Evolutionary conservation across 2,329 filamentous ascomycete species (phyloP), one percentile per base, ranked within the genome.

Genomic region (Thielaviopsis populi): DNA sequence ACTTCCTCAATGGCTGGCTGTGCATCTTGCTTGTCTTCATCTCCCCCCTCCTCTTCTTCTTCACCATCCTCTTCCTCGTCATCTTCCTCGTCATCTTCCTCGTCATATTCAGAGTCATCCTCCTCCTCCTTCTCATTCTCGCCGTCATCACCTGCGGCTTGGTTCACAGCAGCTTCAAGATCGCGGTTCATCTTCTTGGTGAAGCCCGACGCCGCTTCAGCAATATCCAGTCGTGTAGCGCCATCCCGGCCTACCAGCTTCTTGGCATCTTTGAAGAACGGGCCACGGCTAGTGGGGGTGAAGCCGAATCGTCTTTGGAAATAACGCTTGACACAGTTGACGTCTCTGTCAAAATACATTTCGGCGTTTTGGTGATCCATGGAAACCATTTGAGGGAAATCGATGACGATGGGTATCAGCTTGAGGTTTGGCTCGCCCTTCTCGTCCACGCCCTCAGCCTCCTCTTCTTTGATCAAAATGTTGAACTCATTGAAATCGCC

Each of bases 401-500:
- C 95, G 70, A 99, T 99, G 56, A 99, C 77, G 63, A 96, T 83
- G 0, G 94, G 94, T 6, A 83, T 84, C 30, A 95, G 77, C 41
- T 74, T 79, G 30, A 66, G 27, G 4, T 40, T 50, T 7, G 54
- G 42, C 48, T 58, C 41, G 13, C 37, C 58, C 15, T 48, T 61
- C 17, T 69, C 70, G 63, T 88, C 68, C 0, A 71, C 66, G 69
- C 78, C 75, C 50, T 73, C 68, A 1, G 73, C 72, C 6, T 78
- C 74, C 5, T 75, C 73, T 2, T 69, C 69, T 63, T 72, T 77
- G 72, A 99, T 85, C 41, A 99, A 78, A 68, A 99, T 92, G 73
- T 99, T 99, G 80, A 99, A 99, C 74, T 99, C 95, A 77, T 99
- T 99, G 78, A 95, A 99, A 73, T 99, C 94, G 67, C 94, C 94